Base-by-base conservation (phyloP, 495 filamentous ascomycete genomes). In the Penicillium nucicola region DNA sequence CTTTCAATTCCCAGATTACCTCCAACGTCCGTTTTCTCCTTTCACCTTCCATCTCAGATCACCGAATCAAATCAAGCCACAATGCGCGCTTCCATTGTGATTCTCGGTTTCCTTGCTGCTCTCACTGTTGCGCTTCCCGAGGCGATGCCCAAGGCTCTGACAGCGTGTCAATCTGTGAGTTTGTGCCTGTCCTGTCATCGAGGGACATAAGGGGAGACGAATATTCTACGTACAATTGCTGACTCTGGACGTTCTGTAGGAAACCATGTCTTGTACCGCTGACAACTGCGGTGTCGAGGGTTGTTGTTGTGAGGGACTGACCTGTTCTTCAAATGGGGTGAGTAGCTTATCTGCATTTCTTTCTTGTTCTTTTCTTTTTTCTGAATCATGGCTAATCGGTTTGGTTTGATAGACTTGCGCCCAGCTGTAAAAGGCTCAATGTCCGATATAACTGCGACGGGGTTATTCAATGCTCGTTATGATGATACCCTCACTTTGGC, bases 71-170 rank as follows among this genome's bases (percentile, higher is more conserved):
- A 14, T 25, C 36, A 38, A 15, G 13, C 15, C 42, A 56, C 30
- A 25, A 64, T 64, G 61, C 61, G 55, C 7, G 35, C 45, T 31
- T 61, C 55, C 1, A 13, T 61, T 15, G 35, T 61, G 37, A 22
- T 58, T 28, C 23, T 52, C 17, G 48, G 47, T 31, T 42, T 66
- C 43, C 37, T 64, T 19, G 54, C 57, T 42, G 49, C 46, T 23
- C 9, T 58, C 14, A 22, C 53, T 22, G 28, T 39, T 37, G 60
- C 63, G 1, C 33, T 61, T 4, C 63, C 60, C 1, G 48, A 55
- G 14, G 28, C 43, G 6, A 58, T 49, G 33, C 48, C 42, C 17
- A 28, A 48, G 15, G 60, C 9, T 11, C 17, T 7, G 7, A 33
- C 40, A 4, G 8, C 45, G 5, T 48, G 45, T 10, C 35, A 32